Evolutionary conservation across 768 basidiomycete genomes (phyloP), one percentile per base, ranked within the genome.

Genomic region (Tephrocybe rancida): DNA sequence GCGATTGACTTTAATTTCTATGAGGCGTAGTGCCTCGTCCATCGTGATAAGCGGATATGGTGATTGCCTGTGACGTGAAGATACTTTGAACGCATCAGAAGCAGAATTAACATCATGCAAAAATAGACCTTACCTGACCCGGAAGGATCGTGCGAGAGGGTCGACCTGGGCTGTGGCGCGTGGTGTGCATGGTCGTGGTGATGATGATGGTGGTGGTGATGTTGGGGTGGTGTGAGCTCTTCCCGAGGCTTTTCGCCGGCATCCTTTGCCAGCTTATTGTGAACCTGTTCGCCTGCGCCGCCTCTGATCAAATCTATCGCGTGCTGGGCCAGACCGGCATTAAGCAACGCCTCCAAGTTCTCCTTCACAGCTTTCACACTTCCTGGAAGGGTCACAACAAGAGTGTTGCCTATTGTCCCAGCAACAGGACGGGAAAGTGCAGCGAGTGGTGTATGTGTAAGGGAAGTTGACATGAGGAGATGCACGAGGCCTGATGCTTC

Each of bases 291-390:
- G 4, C 91, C 90, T 22, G 76, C 76, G 0, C 88, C 88, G 7
- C 92, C 92, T 52, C 75, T 75, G 52, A 88, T 76, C 5, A 92
- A 78, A 29, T 90, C 87, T 50, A 92, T 68, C 1, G 89, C 90
- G 69, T 92, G 91, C 3, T 77, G 70, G 1, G 88, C 67, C 1
- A 94, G 73, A 5, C 81, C 83, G 5, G 67, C 75, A 13, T 70
- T 66, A 5, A 95, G 71, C 25, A 94, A 73, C 0, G 79, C 78
- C 1, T 81, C 79, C 52, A 92, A 63, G 62, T 86, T 90, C 63
- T 96, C 93, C 56, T 77, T 85, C 35, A 93, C 92, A 2, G 90
- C 93, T 63, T 90, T 93, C 34, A 87, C 81, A 61, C 90, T 92
- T 2, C 93, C 93, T 0, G 93, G 94, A 9, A 95, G 83, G 0